Percentiles rank a stretch among this genome's conserved stretches.
phyloP scores from a whole-genome alignment of 1,139 yeast species.

The Magnusiomyces suaveolens region DNA sequence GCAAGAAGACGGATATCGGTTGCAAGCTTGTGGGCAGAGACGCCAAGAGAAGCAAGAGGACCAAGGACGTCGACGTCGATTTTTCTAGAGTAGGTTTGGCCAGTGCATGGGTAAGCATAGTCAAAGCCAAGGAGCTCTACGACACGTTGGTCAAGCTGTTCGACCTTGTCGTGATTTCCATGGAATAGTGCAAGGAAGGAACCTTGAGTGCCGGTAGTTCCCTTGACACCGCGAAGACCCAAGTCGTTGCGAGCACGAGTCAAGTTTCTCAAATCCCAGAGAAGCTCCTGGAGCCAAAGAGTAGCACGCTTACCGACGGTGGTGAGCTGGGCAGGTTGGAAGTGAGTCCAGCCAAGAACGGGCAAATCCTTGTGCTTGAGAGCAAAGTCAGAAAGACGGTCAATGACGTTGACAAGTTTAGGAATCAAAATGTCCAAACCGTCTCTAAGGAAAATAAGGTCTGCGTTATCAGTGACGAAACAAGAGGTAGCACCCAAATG shows the following conservation, averaged over 20 bases:
- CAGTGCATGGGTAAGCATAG: constrained; percentile 93
- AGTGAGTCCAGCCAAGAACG: constrained; percentile 97
- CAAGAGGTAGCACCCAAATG: constrained; percentile 98
- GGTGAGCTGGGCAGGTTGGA: constrained; percentile 98
- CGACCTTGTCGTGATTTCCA: constrained; percentile 95
- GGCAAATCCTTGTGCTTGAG: constrained; percentile 89
- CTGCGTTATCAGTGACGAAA: constrained; percentile 96
- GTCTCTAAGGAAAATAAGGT: constrained; percentile 87
- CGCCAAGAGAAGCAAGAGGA: constrained; percentile 92
- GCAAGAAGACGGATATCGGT: constrained; percentile 95
- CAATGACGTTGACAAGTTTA: constrained; percentile 88
- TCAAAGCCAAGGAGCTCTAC: constrained; percentile 90
- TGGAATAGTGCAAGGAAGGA: constrained; percentile 90
- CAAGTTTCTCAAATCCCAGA: constrained; percentile 96
- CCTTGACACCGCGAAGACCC: constrained; percentile 97
- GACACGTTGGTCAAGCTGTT: constrained; percentile 79
- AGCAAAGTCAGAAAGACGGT: constrained; percentile 82
- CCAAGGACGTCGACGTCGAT: constrained; percentile 90
- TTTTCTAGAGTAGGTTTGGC: constrained; percentile 96
- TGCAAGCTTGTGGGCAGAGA: constrained; percentile 95
- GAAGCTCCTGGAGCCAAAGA: constrained; percentile 91
- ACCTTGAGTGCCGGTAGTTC: constrained; percentile 98
- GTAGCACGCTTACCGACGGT: constrained; percentile 98
- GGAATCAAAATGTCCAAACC: constrained; percentile 91
- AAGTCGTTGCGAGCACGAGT: constrained; percentile 92